Evolutionary conservation across 257 asterid species (phyloP), one percentile per base, ranked within the genome.

Genomic region (Eustoma russellianum): DNA sequence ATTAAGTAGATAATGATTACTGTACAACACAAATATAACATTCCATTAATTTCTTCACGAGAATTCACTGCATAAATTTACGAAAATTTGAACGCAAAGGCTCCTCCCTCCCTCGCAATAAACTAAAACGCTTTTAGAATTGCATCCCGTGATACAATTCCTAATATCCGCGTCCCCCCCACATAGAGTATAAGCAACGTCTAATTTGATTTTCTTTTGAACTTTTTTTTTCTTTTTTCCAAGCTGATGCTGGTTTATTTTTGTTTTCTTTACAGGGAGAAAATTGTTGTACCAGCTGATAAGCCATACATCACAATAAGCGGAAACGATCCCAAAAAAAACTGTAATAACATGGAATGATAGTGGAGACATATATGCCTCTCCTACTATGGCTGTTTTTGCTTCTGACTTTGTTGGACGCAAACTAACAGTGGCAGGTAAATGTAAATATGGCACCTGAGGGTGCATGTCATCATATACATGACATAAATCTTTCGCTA

Each of bases 321-420:
- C 59, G 85, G 85, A 30, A 65, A 65, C 1, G 55, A 55, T 6
- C 71, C 66, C 7, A 48, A 60, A 11, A 11, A 66, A 53, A 45
- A 66, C 76, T 0, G 50, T 75, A 43, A 74, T 75, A 66, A 75
- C 77, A 33, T 72, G 79, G 57, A 69, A 59, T 41, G 82, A 69
- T 5, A 66, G 77, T 6, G 82, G 82, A 48, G 77, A 68, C 14
- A 65, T 60, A 9, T 54, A 54, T 33, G 40, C 59, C 16, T 75
- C 79, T 48, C 82, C 85, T 33, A 72, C 85, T 0, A 8, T 79
- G 43, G 58, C 77, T 7, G 56, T 79, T 17, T 49, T 72, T 17
- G 82, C 82, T 17, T 66, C 85, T 30, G 74, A 72, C 53, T 79
- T 72, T 70, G 79, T 79, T 11, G 82, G 61, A 30, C 69, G 77